phyloP scores from a whole-genome alignment of 2,329 filamentous ascomycete species.

The Alternaria novae-zelandiae region DNA sequence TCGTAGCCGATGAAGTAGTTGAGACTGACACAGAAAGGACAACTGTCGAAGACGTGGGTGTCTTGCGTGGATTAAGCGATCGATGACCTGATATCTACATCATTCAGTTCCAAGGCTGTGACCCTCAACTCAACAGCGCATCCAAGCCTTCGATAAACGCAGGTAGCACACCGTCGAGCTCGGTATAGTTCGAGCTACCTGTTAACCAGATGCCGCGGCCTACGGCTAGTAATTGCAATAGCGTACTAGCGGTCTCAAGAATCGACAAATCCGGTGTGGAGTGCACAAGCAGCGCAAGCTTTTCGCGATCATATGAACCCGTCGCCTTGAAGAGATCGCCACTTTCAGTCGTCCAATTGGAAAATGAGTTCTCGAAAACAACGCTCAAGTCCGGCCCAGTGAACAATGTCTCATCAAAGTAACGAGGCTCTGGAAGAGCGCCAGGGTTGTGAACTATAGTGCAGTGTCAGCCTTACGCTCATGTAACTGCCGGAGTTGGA shows the following conservation, averaged over 20 bases:
- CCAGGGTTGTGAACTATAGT: slow-evolving; percentile 34
- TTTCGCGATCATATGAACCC: slow-evolving; percentile 17
- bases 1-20: background rate
- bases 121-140: slow-evolving; percentile 15
- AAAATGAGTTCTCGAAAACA: slow-evolving; percentile 29
- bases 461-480: slow-evolving; percentile 27
- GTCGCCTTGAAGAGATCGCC: slow-evolving; percentile 15
- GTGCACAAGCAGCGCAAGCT: slow-evolving; percentile 28
- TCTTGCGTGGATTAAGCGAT: background rate
- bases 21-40: background rate
- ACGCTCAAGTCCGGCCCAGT: slow-evolving; percentile 20
- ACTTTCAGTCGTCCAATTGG: slow-evolving; percentile 14
- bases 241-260: slow-evolving; percentile 12
- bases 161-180: slow-evolving; percentile 22
- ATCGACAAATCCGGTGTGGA: slow-evolving; percentile 21
- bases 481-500: slow-evolving; percentile 32
- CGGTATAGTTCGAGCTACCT: slow-evolving; percentile 23
- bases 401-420: slow-evolving; percentile 19
- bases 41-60: background rate
- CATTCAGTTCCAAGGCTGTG: slow-evolving; percentile 1
- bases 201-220: slow-evolving; percentile 26
- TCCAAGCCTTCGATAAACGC: slow-evolving; percentile 24
- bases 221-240: slow-evolving; percentile 22
- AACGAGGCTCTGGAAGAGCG: slow-evolving; percentile 25
- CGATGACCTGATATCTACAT: background rate